These are phyloP conservation scores for Russula brevipes DNA, from an alignment of 768 basidiomycete genomes.

Conservation along the genomic window DNA sequence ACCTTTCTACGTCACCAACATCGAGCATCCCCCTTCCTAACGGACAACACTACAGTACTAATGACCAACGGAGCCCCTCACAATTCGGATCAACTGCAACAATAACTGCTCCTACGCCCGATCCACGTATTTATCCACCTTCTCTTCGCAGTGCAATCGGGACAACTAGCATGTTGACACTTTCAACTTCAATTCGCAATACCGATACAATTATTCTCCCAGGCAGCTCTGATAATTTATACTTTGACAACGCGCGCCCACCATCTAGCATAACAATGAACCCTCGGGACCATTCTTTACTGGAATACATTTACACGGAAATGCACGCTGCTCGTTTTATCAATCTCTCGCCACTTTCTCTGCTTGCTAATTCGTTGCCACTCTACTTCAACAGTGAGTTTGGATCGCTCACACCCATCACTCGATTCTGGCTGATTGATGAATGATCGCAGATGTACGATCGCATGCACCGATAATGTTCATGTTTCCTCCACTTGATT, in stretches of 20 bases:
- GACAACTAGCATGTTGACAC: not conserved
- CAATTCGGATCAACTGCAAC: conserved; percentile 1
- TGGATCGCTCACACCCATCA: not conserved
- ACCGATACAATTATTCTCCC: not conserved
- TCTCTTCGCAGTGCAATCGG: not conserved
- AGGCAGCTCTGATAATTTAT: not conserved
- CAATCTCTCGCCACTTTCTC: conserved; percentile 56
- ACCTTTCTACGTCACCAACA: not conserved
- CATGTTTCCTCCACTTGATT: conserved; percentile 48
- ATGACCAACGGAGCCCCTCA: conserved; percentile 2
- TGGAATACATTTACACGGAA: conserved; percentile 60
- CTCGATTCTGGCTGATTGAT: not conserved
- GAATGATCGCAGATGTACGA: conserved; percentile 47
- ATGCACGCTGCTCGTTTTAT: conserved; percentile 67
- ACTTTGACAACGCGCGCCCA: conserved; percentile 1
- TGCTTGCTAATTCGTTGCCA: conserved; percentile 53
- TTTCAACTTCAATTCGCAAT: conserved; percentile 8
- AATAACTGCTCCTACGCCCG: not conserved
- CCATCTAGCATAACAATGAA: conserved; percentile 32
- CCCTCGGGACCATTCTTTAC: conserved; percentile 61
- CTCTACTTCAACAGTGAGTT: conserved; percentile 57
- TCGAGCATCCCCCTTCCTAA: not conserved
- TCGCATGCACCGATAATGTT: conserved; percentile 59
- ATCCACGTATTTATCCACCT: not conserved
- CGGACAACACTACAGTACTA: not conserved